Conservation (phyloP, 495 filamentous ascomycete species). For the Monascus purpureus region DNA sequence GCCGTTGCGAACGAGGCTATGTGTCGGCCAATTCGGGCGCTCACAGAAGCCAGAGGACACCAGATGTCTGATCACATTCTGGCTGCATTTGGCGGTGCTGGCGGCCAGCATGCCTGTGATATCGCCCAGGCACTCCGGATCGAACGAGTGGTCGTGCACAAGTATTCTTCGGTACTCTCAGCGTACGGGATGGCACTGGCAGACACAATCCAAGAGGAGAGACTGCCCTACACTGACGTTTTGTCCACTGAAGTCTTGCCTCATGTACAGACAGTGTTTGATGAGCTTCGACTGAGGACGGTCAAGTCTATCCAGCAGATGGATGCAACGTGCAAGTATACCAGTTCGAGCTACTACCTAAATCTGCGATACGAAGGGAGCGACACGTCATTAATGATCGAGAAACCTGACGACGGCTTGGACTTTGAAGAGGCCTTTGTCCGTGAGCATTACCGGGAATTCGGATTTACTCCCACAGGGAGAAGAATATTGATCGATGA, state of each 20-base stretch:
- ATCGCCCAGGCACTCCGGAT: conserved; percentile 86
- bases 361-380: conserved; percentile 85
- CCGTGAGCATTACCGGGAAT: conserved; percentile 81
- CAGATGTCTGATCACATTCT: conserved; percentile 82
- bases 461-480: conserved; percentile 82
- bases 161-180: conserved; percentile 87
- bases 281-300: conserved; percentile 37
- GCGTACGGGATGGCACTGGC: conserved; percentile 96
- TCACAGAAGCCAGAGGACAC: conserved; percentile 89
- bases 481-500: conserved; percentile 89
- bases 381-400: conserved; percentile 76
- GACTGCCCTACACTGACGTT: conserved; percentile 64
- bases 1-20: conserved; percentile 94
- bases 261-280: conserved; percentile 4
- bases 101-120: conserved; percentile 91
- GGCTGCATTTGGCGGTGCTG: conserved; percentile 88
- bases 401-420: conserved; percentile 58
- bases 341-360: conserved; percentile 76
- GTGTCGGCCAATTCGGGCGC: conserved; percentile 79
- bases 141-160: conserved; percentile 72
- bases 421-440: conserved; percentile 75
- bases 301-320: conserved; percentile 55
- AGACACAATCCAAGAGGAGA: conserved; percentile 85
- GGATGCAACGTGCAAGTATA: conserved; percentile 57
- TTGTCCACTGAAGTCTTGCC: conserved; percentile 11